Evolutionary conservation across 1,284 basidiomycete genomes (phyloP), one percentile per base, ranked within the genome.

Genomic region (Stygiomarasmius scandens): DNA sequence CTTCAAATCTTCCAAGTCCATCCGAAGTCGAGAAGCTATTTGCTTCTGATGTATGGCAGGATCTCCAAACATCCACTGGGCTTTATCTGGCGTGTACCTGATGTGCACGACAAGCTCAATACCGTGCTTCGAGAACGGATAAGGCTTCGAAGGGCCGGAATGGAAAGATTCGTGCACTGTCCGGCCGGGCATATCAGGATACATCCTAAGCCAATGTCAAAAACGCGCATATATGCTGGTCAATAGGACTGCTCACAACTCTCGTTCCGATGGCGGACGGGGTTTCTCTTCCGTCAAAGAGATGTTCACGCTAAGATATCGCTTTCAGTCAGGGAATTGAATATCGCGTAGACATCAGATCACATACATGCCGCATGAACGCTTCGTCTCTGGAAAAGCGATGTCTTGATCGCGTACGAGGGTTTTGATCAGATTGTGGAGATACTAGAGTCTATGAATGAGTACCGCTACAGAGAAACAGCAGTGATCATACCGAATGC

Each of bases 1-100:
- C 47, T 58, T 58, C 48, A 54, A 44, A 1, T 24, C 9, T 19
- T 49, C 32, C 29, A 58, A 38, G 25, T 55, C 52, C 16, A 8
- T 10, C 3, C 52, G 34, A n/a, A 58, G 38, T 29, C 34, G 20
- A 11, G 22, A 25, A 1, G 54, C 38, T 11, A 56, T n/a, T 29
- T 20, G 38, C 14, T 41, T 16, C 8, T 9, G 5, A 41, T 41
- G 14, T 12, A 41, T 9, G 16, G 38, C 38, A 19, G 38, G 38
- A 16, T 19, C 14, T 6, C 38, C 38, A n/a, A 38, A 25, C 5
- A 50, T n/a, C 6, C 8, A 19, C 6, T 25, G 12, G 32, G 48
- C 25, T 43, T 56, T 56, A 11, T 50, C 6, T 8, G 10, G n/a
- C 10, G 47, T 20, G 44, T 50, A 56, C 19, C 16, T 38, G 23